Evolutionary conservation across 31 red algal species (phyloP), one percentile per base, ranked within the genome.

Genomic region (Odonthalia washingtoniensis): DNA sequence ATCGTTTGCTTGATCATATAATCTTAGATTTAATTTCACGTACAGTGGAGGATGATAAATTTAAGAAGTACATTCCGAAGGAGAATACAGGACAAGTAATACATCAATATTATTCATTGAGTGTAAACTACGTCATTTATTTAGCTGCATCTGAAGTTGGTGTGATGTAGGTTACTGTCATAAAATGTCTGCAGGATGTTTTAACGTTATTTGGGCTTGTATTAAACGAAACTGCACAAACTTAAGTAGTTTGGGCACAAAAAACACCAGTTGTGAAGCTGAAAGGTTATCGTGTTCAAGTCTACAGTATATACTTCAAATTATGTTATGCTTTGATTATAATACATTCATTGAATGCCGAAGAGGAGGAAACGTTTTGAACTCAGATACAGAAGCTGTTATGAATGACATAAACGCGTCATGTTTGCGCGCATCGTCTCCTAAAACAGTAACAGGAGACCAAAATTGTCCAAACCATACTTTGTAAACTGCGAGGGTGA

Each of bases 391-490:
- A 65, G n/a, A 3, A 2, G 32, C 34, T 83, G 66, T 33, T 41
- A 61, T 3, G 31, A 83, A 14, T 40, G 2, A 17, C 24, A 43
- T 12, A 83, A 70, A 34, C 24, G 21, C 4, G 60, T 37, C 21
- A 33, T 83, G 3, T 57, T 83, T 2, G 38, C 66, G 35, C 4
- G 62, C 52, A 3, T 70, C 27, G 32, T 83, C 80, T 38, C 3
- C 60, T 12, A 42, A 34, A 43, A 83, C 34, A 21, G 28, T 21
- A 21, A 17, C 80, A 3, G 60, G 80, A 38, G 52, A 33, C 82
- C 82, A 85, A 52, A 85, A 74, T 36, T 36, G 43, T 26, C 37
- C 46, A 2, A 85, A 44, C 68, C 70, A 85, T 27, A n/a, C 30
- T 5, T 2, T 27, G 57, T 85, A 65, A 74, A 85, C 46, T 14